phyloP scores from a whole-genome alignment of 768 basidiomycete genomes.

The Panaeolus papilionaceus region DNA sequence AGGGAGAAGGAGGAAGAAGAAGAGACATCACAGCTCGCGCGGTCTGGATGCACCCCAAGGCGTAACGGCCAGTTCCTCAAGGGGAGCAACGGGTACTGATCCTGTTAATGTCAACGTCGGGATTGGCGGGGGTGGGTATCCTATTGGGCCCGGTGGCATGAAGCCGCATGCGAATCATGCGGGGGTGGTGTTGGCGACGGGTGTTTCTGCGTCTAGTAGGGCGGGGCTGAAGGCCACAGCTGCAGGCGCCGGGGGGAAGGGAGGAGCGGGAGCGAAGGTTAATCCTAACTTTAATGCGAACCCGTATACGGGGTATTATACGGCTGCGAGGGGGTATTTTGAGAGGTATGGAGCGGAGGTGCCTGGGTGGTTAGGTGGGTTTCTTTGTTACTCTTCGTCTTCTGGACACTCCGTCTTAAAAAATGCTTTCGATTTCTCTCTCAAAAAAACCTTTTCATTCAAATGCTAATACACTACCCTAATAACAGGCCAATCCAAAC shows the following conservation, averaged over 20 bases:
- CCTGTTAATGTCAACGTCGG: background rate
- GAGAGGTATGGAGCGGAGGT: background rate
- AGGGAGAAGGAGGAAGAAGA: slow-evolving; percentile 1
- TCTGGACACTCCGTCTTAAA: too few species aligned
- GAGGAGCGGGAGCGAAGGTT: slow-evolving; percentile 6
- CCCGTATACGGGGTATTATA: slow-evolving; percentile 13
- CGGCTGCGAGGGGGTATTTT: slow-evolving; percentile 6
- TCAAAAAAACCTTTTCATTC: too few species aligned
- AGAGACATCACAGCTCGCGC: background rate
- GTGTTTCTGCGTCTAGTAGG: background rate
- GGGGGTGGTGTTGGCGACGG: slow-evolving; percentile 1
- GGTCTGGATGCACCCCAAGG: too few species aligned
- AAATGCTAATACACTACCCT: too few species aligned
- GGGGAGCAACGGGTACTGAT: background rate
- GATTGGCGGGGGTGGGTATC: slow-evolving; percentile 19
- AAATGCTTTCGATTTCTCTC: too few species aligned
- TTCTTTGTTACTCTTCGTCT: background rate
- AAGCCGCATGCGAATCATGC: slow-evolving; percentile 17
- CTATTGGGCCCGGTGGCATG: slow-evolving; percentile 17
- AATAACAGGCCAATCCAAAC: too few species aligned
- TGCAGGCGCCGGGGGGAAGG: background rate
- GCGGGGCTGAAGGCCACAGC: too few species aligned
- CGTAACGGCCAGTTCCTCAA: background rate
- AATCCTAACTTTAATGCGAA: slow-evolving; percentile 10
- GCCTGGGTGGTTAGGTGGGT: slow-evolving; percentile 2